These are phyloP conservation scores for Prunus campanulata DNA, from an alignment of 306 rosid species.

Conservation along the genomic window DNA sequence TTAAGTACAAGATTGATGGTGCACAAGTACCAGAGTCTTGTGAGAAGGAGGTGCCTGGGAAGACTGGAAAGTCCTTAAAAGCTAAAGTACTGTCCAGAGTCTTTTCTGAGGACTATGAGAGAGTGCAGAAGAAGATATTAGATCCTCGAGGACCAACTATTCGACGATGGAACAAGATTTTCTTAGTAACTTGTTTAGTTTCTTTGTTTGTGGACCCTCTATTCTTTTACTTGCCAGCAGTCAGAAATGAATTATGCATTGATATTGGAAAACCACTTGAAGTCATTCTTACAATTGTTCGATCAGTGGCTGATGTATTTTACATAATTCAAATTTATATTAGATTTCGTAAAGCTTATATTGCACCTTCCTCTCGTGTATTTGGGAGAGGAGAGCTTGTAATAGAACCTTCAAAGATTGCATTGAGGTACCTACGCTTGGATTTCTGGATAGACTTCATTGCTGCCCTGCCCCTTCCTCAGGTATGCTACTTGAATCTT, in stretches of 20 bases:
- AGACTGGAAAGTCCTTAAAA: conserved; percentile 29
- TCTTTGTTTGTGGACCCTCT: conserved; percentile 57
- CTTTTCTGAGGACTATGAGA: conserved; percentile 53
- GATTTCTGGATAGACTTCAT: conserved; percentile 42
- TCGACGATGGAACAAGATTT: conserved; percentile 46
- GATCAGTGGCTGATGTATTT: conserved; percentile 45
- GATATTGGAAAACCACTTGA: conserved; percentile 34
- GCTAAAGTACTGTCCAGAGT: conserved; percentile 49
- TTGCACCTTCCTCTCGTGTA: conserved; percentile 60
- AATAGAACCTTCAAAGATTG: conserved; percentile 47
- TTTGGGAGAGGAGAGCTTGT: conserved; percentile 65
- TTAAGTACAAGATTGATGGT: conserved; percentile 35
- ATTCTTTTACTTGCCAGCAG: conserved; percentile 52
- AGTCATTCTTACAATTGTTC: conserved; percentile 39
- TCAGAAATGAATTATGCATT: conserved; percentile 33
- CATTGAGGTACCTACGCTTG: conserved; percentile 33
- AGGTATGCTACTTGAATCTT: conserved; percentile 25
- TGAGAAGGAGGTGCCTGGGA: conserved; percentile 16
- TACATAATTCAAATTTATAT: conserved; percentile 45
- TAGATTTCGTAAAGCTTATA: conserved; percentile 47
- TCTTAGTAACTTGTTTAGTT: conserved; percentile 39
- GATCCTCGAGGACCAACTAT: conserved; percentile 45
- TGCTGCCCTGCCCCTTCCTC: conserved; percentile 63
- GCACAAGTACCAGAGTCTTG: conserved; percentile 21
- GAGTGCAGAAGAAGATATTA: conserved; percentile 37